Evolutionary conservation across 139 green algal genomes (phyloP).

Genomic region (Coelastrella sp.): DNA sequence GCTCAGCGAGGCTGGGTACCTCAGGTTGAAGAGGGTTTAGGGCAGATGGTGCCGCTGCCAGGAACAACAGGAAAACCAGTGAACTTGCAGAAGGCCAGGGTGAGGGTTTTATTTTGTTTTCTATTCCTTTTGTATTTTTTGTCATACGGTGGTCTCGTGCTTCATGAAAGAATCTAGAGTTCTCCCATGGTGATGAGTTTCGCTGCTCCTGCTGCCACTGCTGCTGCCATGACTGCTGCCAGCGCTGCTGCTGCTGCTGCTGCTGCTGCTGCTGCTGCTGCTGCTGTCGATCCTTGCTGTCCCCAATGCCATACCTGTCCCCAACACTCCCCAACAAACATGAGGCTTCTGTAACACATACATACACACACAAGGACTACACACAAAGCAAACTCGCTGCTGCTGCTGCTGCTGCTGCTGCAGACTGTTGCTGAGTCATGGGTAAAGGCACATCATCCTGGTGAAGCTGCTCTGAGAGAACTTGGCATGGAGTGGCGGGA

Average conservation of each 20-base stretch:
- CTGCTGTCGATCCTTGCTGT: not conserved
- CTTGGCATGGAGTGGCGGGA: conserved; percentile 36
- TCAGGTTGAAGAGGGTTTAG: not conserved
- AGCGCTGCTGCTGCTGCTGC: not conserved
- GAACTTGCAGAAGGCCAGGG: conserved; percentile 14
- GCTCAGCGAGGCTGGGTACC: not conserved
- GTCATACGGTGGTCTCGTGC: too few relatives aligned
- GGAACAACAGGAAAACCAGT: conserved; percentile 23
- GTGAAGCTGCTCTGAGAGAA: not conserved
- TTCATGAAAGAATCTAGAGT: not conserved
- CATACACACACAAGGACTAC: not conserved
- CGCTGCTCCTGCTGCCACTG: not conserved
- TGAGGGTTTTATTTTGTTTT: conserved; percentile 7
- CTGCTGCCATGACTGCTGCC: not conserved
- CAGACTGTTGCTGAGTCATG: conserved; percentile 32
- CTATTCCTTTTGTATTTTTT: too few relatives aligned
- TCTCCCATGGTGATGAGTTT: not conserved
- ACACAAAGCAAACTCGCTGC: not conserved
- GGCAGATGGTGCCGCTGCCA: not conserved
- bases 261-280: not conserved
- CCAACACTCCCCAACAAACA: too few relatives aligned
- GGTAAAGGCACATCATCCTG: not conserved
- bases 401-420: not conserved
- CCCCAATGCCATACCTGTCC: too few relatives aligned
- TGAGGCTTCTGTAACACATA: too few relatives aligned